Evolutionary conservation across 2,329 filamentous ascomycete genomes (phyloP), one percentile per base, ranked within the genome.

Genomic region (Fusarium protoensiforme): DNA sequence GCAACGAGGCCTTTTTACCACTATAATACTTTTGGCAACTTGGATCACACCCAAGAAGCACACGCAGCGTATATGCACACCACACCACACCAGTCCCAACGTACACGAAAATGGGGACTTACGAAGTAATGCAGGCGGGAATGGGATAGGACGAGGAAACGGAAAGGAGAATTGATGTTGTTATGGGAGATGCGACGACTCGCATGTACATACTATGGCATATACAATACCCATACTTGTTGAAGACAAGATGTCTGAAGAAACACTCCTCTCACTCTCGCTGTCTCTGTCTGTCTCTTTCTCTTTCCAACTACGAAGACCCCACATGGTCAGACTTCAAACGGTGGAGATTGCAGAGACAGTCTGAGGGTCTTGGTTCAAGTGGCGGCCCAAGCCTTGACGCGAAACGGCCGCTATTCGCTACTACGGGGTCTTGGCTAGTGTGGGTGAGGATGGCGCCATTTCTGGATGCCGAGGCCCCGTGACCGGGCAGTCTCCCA

Each of bases 191-290:
- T 51, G 27, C 27, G 27, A 39, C n/a, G 24, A 53, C 59, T 27
- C 24, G 46, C 18, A 64, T 35, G 59, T 73, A 73, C 43, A 74
- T 70, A 74, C 71, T 62, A 58, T 74, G 38, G 59, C 46, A 74
- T 70, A 73, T 59, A 72, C 62, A 75, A 70, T 73, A 75, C 69
- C 72, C 69, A 72, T 69, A 74, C 65, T 72, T 69, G 33, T 68
- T 71, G 22, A 72, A 71, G 22, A 73, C 68, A 72, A 71, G 22
- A 73, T 71, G 38, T 61, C 51, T 39, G 53, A 58, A 63, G 57
- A 48, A 64, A 39, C n/a, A 16, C 27, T 11, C 18, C 33, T 35
- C 35, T 29, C 60, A 69, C 31, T 14, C 16, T 33, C 31, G 6
- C 31, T 33, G 5, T 33, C 31, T 27, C 27, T 27, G 16, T 46